Evolutionary conservation across 306 rosid species (phyloP), one percentile per base, ranked within the genome.

Genomic region (Corylus heterophylla): DNA sequence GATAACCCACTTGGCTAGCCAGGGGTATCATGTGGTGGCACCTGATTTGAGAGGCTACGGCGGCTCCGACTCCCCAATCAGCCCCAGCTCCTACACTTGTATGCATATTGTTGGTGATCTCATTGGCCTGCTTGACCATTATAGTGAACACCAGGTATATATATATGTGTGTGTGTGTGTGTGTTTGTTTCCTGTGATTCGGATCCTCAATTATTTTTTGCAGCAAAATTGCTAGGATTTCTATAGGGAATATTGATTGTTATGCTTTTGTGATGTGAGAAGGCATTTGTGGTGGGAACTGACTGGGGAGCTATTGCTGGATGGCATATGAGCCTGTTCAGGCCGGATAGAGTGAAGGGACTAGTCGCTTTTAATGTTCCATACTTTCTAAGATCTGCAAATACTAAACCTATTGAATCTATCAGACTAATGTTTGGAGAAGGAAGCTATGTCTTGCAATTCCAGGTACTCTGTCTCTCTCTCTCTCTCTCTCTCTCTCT

Each of bases 31-130:
- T 74, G 93, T 82, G 1, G 90, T 92, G 71, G 92, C 93, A 35
- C 97, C 92, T 42, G 97, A 92, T 81, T 78, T 92, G 25, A 83
- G 97, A 87, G 97, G 95, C 74, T 89, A 85, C 8, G 94, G 94
- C 25, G 90, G 86, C 70, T 90, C 90, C 22, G 89, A 89, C 27
- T 80, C 90, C 82, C 93, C 95, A 29, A 75, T 88, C 39, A 76
- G 63, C 69, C 84, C 88, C 37, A 69, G 18, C 58, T 89, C 92
- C 77, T 86, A 92, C 76, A 85, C 92, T 49, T 0, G 27, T 2
- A 27, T 83, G 0, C 92, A 89, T 80, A 14, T 87, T 4, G 90
- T 85, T 5, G 94, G 90, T 29, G 93, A 90, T 71, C 87, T 88
- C 75, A 67, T 87, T 12, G 92, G 90, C 25, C 78, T 92, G 29